These are phyloP conservation scores for Paracoccidioides lutzii DNA, from an alignment of 2,329 filamentous ascomycete genomes.

Conservation along the genomic window DNA sequence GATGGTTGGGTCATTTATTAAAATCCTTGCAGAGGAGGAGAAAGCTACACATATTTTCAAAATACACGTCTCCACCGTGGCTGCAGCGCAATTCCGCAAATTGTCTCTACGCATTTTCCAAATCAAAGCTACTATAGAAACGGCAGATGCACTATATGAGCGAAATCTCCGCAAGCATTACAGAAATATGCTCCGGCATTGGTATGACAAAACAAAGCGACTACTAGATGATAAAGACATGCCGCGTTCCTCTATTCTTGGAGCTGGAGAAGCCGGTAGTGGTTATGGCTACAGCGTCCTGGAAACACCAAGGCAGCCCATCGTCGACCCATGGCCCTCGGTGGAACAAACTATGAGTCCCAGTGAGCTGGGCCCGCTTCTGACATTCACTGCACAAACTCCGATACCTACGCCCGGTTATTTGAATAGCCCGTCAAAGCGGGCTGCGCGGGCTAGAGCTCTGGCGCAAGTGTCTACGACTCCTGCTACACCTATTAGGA, in stretches of 20 bases:
- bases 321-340: neutral
- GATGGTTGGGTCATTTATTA: slow-evolving; percentile 24
- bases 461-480: slow-evolving; percentile 33
- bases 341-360: slow-evolving; percentile 19
- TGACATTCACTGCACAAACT: slow-evolving; percentile 22
- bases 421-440: slow-evolving; percentile 34
- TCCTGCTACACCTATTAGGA: slow-evolving; percentile 31
- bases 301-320: neutral
- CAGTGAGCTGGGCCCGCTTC: slow-evolving; percentile 22
- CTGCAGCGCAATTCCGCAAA: slow-evolving; percentile 39
- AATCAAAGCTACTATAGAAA: slow-evolving; percentile 37
- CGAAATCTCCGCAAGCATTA: slow-evolving; percentile 44
- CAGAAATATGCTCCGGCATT: slow-evolving; percentile 43
- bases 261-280: neutral
- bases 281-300: neutral
- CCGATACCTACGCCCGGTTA: slow-evolving; percentile 31
- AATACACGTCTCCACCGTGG: slow-evolving; percentile 35
- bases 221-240: neutral
- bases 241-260: neutral
- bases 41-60: slow-evolving; percentile 36
- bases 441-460: slow-evolving; percentile 30
- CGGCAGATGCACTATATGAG: slow-evolving; percentile 39
- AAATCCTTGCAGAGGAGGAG: slow-evolving; percentile 25
- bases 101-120: slow-evolving; percentile 48
- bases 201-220: slow-evolving; percentile 34